These are phyloP conservation scores for Claviceps pusilla DNA, from an alignment of 2,329 filamentous ascomycete species.

Conservation along the genomic window DNA sequence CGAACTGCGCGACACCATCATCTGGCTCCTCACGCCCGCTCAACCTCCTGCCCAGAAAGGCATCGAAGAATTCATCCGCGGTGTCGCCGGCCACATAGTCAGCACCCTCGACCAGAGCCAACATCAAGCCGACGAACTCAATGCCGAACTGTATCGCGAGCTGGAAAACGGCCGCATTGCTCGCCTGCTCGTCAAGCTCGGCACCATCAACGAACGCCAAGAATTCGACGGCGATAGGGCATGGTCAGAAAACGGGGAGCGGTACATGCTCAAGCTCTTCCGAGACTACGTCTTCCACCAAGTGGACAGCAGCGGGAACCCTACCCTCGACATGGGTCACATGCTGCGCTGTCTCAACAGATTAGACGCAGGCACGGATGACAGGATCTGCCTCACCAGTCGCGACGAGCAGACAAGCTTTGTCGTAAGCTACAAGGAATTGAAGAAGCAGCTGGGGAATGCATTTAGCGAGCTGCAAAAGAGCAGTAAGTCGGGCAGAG, in stretches of 20 bases:
- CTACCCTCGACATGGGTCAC: constrained; percentile 75
- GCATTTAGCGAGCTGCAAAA: constrained; percentile 46
- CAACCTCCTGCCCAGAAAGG: constrained; percentile 44
- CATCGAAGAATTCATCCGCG: constrained; percentile 64
- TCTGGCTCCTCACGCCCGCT: constrained; percentile 63
- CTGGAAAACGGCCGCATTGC: constrained; percentile 80
- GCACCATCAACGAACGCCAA: constrained; percentile 75
- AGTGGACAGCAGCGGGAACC: constrained; percentile 69
- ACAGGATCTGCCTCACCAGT: constrained; percentile 72
- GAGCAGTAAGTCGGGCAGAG: constrained; percentile 22
- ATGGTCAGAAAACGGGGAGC: constrained; percentile 87
- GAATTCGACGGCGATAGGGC: constrained; percentile 63
- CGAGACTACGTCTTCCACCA: constrained; percentile 96
- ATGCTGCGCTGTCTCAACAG: constrained; percentile 81
- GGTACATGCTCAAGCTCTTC: constrained; percentile 88
- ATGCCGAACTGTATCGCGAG: constrained; percentile 58
- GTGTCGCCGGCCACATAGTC: constrained; percentile 64
- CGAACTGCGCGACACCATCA: constrained; percentile 63
- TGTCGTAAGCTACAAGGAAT: constrained; percentile 76
- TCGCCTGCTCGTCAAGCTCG: constrained; percentile 67
- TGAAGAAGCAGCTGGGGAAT: constrained; percentile 50
- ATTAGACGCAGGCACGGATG: constrained; percentile 75
- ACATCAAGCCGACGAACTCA: constrained; percentile 64
- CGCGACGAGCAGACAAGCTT: constrained; percentile 83
- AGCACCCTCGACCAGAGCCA: constrained; percentile 62